Evolutionary conservation across 2,329 filamentous ascomycete genomes (phyloP).

Genomic region (Rhexocercosporidium sp.): DNA sequence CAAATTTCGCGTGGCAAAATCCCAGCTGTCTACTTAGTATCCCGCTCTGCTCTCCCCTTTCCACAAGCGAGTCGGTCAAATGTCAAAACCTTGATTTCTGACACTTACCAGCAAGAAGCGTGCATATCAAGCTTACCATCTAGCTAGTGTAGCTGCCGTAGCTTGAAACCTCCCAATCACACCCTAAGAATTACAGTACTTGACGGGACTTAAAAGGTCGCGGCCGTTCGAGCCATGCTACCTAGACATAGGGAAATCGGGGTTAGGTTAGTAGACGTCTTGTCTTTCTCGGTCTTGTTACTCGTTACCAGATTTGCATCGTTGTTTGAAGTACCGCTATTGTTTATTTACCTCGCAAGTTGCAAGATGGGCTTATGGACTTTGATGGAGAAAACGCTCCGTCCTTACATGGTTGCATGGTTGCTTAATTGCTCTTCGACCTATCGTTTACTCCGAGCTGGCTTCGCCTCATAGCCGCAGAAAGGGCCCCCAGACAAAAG

Average conservation of each 20-base stretch:
- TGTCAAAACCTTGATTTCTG: slow-evolving; percentile 11
- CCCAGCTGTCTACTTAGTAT: neutral
- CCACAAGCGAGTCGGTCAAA: slow-evolving; percentile 5
- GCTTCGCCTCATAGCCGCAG: neutral
- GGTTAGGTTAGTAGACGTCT: neutral
- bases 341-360: neutral
- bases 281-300: neutral
- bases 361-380: neutral
- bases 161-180: neutral
- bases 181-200: neutral
- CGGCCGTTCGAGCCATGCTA: neutral
- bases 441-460: too few species aligned
- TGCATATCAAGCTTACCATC: neutral
- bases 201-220: neutral
- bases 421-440: neutral
- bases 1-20: slow-evolving; percentile 15
- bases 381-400: neutral
- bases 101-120: neutral
- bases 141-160: neutral
- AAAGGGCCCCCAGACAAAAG: neutral
- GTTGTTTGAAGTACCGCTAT: neutral
- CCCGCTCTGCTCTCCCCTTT: neutral
- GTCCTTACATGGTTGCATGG: neutral
- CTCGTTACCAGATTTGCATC: neutral
- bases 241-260: neutral